Evolutionary conservation across 768 basidiomycete species (phyloP), one percentile per base, ranked within the genome.

Genomic region (Neoboletus brunneissimus): DNA sequence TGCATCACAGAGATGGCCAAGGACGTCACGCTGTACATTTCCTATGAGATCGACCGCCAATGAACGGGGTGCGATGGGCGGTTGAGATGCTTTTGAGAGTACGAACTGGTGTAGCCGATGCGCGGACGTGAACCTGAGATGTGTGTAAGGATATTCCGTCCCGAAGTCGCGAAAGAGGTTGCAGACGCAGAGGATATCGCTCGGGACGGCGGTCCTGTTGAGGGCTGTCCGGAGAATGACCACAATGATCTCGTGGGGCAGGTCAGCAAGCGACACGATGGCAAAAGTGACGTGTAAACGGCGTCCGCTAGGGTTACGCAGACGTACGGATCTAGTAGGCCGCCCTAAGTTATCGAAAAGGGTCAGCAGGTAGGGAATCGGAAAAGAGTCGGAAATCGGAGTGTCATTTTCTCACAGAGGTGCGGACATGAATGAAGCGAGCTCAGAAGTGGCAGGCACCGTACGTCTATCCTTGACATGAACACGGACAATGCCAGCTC

Each of bases 1-100:
- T 15, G 59, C 67, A 16, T 59, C 64, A 9, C 49, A 54, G 31
- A 79, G 66, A 18, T 61, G 51, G 29, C 55, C 56, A 32, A 76
- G 67, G 22, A 70, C 57, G 10, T 64, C 60, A 16, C 58, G 66
- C 16, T 65, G 67, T 10, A 62, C 59, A 8, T 65, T 73, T 9
- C 74, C 73, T 3, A 70, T 55, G 23, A 75, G 57, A 20, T 67
- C 63, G 23, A 76, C 60, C 3, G 34, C 52, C 35, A 77, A 45
- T 7, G 65, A 61, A 40, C 59, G 69, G 4, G 72, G 72, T 18
- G 60, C 47, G 45, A 68, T 68, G 43, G 60, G 67, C 6, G 51
- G 56, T 2, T 34, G 38, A 12, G 44, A 54, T 52, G 18, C 40
- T 8, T 54, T 56, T 1, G 55, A 57, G 37, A 48, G 38, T 5